Evolutionary conservation across 345 rosid species (phyloP), one percentile per base, ranked within the genome.

Genomic region (Salix arbutifolia): DNA sequence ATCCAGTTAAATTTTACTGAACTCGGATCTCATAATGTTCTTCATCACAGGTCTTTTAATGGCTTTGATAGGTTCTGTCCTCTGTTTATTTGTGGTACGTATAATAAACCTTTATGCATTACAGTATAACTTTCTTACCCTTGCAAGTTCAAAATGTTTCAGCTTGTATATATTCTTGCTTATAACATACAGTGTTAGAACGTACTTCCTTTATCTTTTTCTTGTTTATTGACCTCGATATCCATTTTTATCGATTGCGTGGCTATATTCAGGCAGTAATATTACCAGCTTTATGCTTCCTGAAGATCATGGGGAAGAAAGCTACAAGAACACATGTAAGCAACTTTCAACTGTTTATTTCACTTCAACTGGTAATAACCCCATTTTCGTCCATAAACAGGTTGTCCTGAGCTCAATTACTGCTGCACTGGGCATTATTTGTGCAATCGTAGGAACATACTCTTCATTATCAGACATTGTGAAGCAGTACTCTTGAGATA

Each of bases 51-150:
- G 97, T 82, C 95, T 94, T 69, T 76, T 91, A 78, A 92, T 94
- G 98, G 90, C 97, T 77, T 84, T 94, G 68, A 90, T 92, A n/a
- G 98, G 97, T 81, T 92, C 98, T 67, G 80, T 90, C 75, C 90
- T 95, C 77, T 85, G 96, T 79, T 52, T 90, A 74, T 90, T 91
- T 13, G 91, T 92, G 97, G 98, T 91, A 86, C 77, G 94, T 77
- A 33, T 72, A 42, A 33, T 72, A 42, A 71, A 58, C 21, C 72
- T 80, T 60, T 8, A 8, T 28, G 42, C 28, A 31, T 71, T 46
- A 14, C 17, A 14, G 18, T 12, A 46, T 3, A 46, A 13, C 50
- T 14, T 13, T 44, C 4, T 44, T 44, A 1, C 17, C 17, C 18
- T 44, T 13, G 50, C 50, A 13, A 44, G 18, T 44, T 14, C 50